phyloP scores from a whole-genome alignment of 75 land plant species.

The Chamaecyparis obtusa region DNA sequence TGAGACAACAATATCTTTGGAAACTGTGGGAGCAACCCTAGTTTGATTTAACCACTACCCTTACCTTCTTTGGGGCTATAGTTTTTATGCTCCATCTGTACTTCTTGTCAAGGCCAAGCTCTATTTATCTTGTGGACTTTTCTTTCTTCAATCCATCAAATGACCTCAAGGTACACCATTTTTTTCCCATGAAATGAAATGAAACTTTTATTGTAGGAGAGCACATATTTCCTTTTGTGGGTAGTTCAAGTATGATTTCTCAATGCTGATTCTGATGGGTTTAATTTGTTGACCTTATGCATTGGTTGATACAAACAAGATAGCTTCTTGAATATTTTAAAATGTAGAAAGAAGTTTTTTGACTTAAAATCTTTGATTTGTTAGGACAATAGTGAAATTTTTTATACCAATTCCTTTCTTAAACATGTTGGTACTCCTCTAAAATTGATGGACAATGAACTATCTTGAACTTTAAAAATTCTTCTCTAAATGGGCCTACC shows the following conservation, averaged over 20 bases:
- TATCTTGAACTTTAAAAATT: too few species aligned
- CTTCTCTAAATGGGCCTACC: too few species aligned
- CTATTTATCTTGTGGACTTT: slow-evolving; percentile 67
- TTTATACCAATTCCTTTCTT: too few species aligned
- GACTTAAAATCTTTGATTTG: too few species aligned
- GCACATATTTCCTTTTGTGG: too few species aligned
- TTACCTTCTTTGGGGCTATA: slow-evolving; percentile 32
- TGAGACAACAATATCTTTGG: slow-evolving; percentile 45
- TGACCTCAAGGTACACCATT: slow-evolving; percentile 40
- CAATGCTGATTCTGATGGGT: background rate
- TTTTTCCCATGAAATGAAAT: background rate
- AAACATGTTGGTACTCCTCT: too few species aligned
- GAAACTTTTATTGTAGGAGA: background rate
- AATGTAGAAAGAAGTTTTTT: too few species aligned
- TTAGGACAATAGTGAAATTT: too few species aligned
- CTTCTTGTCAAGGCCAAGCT: slow-evolving; percentile 43
- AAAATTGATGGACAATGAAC: too few species aligned
- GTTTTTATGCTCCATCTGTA: slow-evolving; percentile 29
- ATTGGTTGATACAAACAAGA: too few species aligned
- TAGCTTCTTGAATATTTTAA: too few species aligned
- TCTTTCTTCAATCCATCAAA: slow-evolving; percentile 55
- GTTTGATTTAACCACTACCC: slow-evolving; percentile 36
- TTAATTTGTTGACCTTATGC: too few species aligned
- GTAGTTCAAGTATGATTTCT: background rate
- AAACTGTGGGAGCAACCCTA: slow-evolving; percentile 61